Conservation (phyloP, 805 yeast species). For the Zygotorulaspora sp. region DNA sequence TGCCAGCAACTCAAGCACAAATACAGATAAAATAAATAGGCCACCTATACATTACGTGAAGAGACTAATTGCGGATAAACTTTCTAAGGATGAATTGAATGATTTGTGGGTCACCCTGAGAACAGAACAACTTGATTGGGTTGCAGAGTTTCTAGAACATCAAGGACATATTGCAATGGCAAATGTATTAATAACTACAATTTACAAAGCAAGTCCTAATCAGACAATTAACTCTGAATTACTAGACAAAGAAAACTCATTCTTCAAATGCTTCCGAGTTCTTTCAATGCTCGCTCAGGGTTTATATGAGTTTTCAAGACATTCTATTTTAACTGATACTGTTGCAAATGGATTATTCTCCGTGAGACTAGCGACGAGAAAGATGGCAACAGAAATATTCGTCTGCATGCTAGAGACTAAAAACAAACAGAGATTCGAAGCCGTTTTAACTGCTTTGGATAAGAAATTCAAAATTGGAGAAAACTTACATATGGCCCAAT, state of each 20-base stretch:
- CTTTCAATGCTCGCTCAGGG: constrained; percentile 28
- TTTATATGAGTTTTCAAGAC: constrained; percentile 25
- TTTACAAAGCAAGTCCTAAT: constrained; percentile 27
- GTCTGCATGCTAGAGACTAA: constrained; percentile 48
- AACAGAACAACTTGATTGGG: constrained; percentile 87
- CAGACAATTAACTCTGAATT: constrained; percentile 38
- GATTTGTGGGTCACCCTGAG: constrained; percentile 87
- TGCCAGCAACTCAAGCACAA: constrained; percentile 20
- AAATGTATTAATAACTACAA: constrained; percentile 52
- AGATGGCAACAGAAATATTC: constrained; percentile 73
- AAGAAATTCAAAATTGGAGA: constrained; percentile 33
- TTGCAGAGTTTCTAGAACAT: constrained; percentile 61
- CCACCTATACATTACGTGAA: constrained; percentile 77
- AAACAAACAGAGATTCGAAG: constrained; percentile 46
- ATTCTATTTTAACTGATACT: constrained; percentile 48
- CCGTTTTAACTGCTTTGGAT: constrained; percentile 31
- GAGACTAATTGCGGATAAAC: constrained; percentile 61
- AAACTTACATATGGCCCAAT: constrained; percentile 26
- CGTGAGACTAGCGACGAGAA: constrained; percentile 68
- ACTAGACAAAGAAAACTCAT: constrained; percentile 66
- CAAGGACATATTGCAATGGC: constrained; percentile 82
- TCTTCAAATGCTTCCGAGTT: constrained; percentile 74
- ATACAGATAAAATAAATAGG: constrained; percentile 34
- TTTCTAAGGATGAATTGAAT: constrained; percentile 66
- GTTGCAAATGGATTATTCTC: constrained; percentile 71